Evolutionary conservation across 768 basidiomycete genomes (phyloP).

Genomic region (Rhizopogon sp.): DNA sequence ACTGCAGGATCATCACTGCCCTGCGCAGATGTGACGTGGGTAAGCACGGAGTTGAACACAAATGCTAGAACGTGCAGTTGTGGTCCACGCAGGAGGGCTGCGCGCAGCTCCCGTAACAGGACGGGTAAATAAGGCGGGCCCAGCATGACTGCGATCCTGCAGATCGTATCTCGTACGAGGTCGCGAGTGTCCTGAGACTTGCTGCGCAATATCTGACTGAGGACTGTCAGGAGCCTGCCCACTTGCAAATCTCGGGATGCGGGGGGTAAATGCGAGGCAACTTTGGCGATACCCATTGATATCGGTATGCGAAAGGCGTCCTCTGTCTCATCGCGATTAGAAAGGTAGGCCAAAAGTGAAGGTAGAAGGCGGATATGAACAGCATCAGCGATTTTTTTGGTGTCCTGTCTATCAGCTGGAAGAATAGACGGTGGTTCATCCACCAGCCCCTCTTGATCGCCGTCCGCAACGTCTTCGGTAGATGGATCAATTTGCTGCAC

Average conservation of each 20-base stretch:
- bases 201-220: constrained; percentile 89
- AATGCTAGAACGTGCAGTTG: constrained; percentile 92
- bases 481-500: constrained; percentile 26
- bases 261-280: constrained; percentile 76
- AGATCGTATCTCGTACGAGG: constrained; percentile 75
- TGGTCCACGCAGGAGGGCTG: constrained; percentile 83
- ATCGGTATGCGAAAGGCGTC: constrained; percentile 86
- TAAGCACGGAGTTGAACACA: constrained; percentile 74
- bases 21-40: constrained; percentile 69
- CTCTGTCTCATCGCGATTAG: constrained; percentile 79
- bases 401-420: constrained; percentile 5
- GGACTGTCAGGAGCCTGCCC: constrained; percentile 69
- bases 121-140: constrained; percentile 72
- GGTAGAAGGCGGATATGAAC: constrained; percentile 78
- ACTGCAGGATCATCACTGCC: constrained; percentile 42
- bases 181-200: constrained; percentile 91
- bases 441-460: constrained; percentile 22
- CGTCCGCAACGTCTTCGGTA: constrained; percentile 25
- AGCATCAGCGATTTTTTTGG: constrained; percentile 58
- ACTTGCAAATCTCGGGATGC: constrained; percentile 63
- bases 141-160: constrained; percentile 68
- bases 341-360: constrained; percentile 70
- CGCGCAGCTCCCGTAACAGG: constrained; percentile 76
- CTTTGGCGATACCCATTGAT: constrained; percentile 78
- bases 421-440: constrained; percentile 6